phyloP scores from a whole-genome alignment of 257 asterid species.

The Salvia rosmarinus region DNA sequence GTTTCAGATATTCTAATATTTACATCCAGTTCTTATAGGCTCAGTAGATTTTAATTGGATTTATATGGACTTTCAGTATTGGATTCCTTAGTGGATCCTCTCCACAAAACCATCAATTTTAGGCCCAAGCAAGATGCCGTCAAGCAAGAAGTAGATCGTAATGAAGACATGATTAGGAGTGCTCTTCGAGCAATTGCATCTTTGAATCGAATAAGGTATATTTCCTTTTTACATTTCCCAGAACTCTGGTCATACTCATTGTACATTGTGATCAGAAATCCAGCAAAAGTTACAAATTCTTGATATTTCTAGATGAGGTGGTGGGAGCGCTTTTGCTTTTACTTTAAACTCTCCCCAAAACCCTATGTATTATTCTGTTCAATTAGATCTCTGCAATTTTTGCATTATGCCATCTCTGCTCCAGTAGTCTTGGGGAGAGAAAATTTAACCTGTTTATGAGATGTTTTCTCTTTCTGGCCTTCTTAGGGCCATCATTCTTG shows the following conservation, averaged over 20 bases:
- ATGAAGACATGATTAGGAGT: slow-evolving; percentile 97
- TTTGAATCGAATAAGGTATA: slow-evolving; percentile 85
- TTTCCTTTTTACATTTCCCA: not conserved
- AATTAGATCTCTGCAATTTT: not conserved
- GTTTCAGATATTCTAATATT: slow-evolving; percentile 4
- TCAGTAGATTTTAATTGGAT: slow-evolving; percentile 7
- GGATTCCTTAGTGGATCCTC: slow-evolving; percentile 96
- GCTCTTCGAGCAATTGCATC: slow-evolving; percentile 95
- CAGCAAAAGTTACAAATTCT: not conserved
- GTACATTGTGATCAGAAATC: not conserved
- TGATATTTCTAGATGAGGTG: not conserved
- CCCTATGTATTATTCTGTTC: not conserved
- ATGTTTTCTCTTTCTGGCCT: too few relatives aligned
- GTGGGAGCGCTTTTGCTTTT: not conserved
- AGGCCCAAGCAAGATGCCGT: slow-evolving; percentile 96
- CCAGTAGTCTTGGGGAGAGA: too few relatives aligned
- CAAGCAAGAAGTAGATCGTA: slow-evolving; percentile 98
- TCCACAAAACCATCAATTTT: slow-evolving; percentile 82
- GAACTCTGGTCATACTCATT: not conserved
- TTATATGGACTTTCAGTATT: slow-evolving; percentile 57
- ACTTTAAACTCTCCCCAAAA: not conserved
- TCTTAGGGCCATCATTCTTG: too few relatives aligned
- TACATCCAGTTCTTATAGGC: not conserved
- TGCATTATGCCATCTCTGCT: too few relatives aligned
- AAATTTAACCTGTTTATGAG: too few relatives aligned